These are phyloP conservation scores for Exobasidium cylindrosporum DNA, from an alignment of 1,284 basidiomycete genomes.

Conservation along the genomic window DNA sequence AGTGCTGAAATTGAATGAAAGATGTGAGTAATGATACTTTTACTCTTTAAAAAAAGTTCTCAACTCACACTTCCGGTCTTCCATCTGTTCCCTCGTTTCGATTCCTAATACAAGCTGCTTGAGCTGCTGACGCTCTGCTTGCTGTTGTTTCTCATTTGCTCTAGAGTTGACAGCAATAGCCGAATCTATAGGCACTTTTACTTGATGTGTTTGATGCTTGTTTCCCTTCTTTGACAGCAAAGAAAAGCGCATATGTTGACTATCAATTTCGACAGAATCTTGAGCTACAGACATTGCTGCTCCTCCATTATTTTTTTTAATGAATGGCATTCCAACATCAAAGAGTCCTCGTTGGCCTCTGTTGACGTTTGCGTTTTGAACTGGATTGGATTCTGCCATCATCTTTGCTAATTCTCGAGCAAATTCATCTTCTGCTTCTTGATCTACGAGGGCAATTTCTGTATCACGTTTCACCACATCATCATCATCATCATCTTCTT, in stretches of 20 bases:
- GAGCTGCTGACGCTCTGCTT: conserved; percentile 45
- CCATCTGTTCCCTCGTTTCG: conserved; percentile 56
- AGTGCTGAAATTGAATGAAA: neutral
- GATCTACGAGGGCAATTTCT: conserved; percentile 41
- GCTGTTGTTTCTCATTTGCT: conserved; percentile 42
- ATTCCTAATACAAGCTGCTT: conserved; percentile 50
- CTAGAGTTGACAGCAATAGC: conserved; percentile 48
- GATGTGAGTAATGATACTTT: no score
- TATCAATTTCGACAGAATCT: conserved; percentile 61
- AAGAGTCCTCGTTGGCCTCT: conserved; percentile 15
- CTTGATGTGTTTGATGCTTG: conserved; percentile 63
- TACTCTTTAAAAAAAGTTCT: neutral
- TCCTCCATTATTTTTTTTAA: conserved; percentile 11
- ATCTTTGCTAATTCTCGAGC: conserved; percentile 93
- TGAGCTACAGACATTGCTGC: neutral
- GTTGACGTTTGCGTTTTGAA: conserved; percentile 57
- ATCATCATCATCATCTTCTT: conserved; percentile 64
- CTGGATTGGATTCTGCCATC: conserved; percentile 64
- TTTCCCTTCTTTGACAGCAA: conserved; percentile 90
- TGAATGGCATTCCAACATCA: conserved; percentile 23
- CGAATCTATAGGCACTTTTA: conserved; percentile 38
- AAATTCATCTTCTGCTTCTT: conserved; percentile 89
- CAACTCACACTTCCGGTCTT: conserved; percentile 14
- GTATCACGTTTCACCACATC: conserved; percentile 14
- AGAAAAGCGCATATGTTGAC: conserved; percentile 79